phyloP scores from a whole-genome alignment of 306 rosid genomes.

The Malus fusca region DNA sequence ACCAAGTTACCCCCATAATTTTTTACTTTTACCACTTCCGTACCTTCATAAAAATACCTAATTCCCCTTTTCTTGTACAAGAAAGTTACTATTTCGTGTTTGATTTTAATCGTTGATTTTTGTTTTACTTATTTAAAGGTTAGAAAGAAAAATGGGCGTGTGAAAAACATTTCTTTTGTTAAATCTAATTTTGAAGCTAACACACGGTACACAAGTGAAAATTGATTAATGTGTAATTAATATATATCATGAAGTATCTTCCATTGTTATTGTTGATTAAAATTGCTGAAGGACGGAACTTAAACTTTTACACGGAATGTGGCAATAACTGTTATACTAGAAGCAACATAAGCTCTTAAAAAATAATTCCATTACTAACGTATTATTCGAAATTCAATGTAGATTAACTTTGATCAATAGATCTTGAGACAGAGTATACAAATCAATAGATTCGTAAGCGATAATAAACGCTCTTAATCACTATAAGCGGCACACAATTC shows the following conservation, averaged over 20 bases:
- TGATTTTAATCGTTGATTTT: too few species aligned
- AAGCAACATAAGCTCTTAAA: neutral
- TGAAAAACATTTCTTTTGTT: neutral
- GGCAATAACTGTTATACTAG: neutral
- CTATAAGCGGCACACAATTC: neutral
- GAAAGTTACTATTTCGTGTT: too few species aligned
- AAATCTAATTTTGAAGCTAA: neutral
- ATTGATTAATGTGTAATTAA: neutral
- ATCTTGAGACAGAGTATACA: neutral
- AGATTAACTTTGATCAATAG: neutral
- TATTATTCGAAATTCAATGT: neutral
- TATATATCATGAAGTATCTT: too few species aligned
- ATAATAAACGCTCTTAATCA: neutral
- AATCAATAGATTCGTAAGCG: accelerated
- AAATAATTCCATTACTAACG: neutral
- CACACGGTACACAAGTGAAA: neutral
- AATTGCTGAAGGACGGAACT: neutral
- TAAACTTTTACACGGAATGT: neutral
- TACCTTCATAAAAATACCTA: neutral
- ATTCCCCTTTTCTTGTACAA: neutral
- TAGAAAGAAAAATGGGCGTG: too few species aligned
- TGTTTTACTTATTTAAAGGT: too few species aligned
- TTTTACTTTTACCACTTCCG: neutral
- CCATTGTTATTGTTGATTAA: neutral
- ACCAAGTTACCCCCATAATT: neutral